Conservation (phyloP, 495 filamentous ascomycete species). For the Hypoxylon rickii region DNA sequence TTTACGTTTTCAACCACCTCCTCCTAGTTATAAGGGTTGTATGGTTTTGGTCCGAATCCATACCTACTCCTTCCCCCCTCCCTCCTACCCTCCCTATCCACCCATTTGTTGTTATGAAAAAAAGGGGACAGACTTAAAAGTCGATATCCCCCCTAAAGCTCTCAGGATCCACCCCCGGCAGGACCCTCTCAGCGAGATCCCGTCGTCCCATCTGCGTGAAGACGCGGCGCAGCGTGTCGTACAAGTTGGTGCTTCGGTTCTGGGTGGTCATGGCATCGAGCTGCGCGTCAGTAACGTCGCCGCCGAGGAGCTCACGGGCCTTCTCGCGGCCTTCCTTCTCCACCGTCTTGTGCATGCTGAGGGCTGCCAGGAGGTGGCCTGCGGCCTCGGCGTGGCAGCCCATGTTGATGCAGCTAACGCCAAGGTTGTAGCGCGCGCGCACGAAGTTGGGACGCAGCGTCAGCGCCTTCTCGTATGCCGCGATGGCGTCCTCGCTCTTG, state of each 20-base stretch:
- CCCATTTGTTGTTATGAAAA: too few species aligned
- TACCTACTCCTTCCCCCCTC: too few species aligned
- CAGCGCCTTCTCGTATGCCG: constrained; percentile 91
- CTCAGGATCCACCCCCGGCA: constrained; percentile 88
- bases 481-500: constrained; percentile 91
- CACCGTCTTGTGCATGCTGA: constrained; percentile 96
- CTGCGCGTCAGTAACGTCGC: constrained; percentile 64
- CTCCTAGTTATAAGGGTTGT: too few species aligned
- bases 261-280: constrained; percentile 82
- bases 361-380: constrained; percentile 87
- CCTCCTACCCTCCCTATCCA: too few species aligned
- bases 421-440: constrained; percentile 93
- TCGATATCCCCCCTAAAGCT: constrained; percentile 71
- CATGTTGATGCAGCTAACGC: constrained; percentile 96
- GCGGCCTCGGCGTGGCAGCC: constrained; percentile 92
- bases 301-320: constrained; percentile 78
- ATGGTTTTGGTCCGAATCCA: too few species aligned
- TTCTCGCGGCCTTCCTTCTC: constrained; percentile 83
- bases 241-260: constrained; percentile 95
- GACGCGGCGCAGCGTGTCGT: constrained; percentile 88
- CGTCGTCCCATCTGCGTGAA: constrained; percentile 91
- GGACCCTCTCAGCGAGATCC: constrained; percentile 85
- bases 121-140: constrained; percentile 40
- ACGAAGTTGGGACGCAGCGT: constrained; percentile 93
- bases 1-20: too few species aligned